A percentile compares a stretch with the other conserved stretches of the same genome.
Conservation (phyloP, 2,329 filamentous ascomycete genomes). For the Xylariaceae sp. region DNA sequence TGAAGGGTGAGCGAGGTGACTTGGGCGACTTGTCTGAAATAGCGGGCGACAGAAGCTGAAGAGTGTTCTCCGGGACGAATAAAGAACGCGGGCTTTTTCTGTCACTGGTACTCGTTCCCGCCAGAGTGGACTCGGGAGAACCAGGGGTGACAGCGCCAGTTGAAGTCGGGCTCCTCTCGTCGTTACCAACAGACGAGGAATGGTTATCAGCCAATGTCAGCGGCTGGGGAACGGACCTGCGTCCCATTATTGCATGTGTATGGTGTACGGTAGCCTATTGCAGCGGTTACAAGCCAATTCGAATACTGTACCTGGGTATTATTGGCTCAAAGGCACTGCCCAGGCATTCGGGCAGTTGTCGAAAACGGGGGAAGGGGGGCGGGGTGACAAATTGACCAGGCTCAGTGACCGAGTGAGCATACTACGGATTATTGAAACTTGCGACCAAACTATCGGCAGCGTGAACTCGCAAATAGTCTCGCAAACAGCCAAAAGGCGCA, state of each 20-base stretch:
- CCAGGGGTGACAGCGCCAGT: constrained; percentile 20
- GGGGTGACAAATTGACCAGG: background rate
- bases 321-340: constrained; percentile 16
- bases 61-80: constrained; percentile 20
- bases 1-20: constrained; percentile 32
- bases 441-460: constrained; percentile 7
- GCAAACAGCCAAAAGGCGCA: background rate
- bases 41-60: constrained; percentile 27
- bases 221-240: constrained; percentile 54
- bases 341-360: constrained; percentile 15
- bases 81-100: constrained; percentile 24
- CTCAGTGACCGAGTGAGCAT: background rate
- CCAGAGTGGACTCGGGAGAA: constrained; percentile 22
- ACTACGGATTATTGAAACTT: constrained; percentile 17
- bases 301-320: constrained; percentile 13
- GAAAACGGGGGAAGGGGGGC: constrained; percentile 3
- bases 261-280: constrained; percentile 11
- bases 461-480: background rate
- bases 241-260: constrained; percentile 42
- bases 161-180: constrained; percentile 31
- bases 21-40: constrained; percentile 28
- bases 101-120: constrained; percentile 17
- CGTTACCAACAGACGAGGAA: constrained; percentile 28
- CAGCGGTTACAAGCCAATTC: constrained; percentile 16
- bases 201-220: constrained; percentile 46